These are phyloP conservation scores for Scutellaria baicalensis DNA, from an alignment of 257 asterid species.

Conservation along the genomic window DNA sequence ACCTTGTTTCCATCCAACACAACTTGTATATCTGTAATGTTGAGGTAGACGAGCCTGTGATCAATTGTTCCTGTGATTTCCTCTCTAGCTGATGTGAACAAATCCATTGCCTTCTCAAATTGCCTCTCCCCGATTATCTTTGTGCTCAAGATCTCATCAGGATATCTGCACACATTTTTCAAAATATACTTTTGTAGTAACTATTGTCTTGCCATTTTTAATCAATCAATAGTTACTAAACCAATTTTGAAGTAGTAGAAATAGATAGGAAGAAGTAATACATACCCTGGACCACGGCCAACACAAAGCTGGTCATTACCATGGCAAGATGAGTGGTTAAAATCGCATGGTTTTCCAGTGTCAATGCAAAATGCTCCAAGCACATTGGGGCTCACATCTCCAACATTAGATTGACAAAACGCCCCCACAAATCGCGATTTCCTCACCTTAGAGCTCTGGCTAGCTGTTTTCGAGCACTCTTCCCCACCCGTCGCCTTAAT, in stretches of 20 bases:
- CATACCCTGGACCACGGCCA: slow-evolving; percentile 61
- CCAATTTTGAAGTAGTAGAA: too few relatives aligned
- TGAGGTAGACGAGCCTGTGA: slow-evolving; percentile 33
- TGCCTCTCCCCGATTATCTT: slow-evolving; percentile 60
- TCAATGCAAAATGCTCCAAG: slow-evolving; percentile 56
- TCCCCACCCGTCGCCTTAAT: slow-evolving; percentile 48
- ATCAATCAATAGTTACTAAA: too few relatives aligned
- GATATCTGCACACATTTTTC: slow-evolving; percentile 26
- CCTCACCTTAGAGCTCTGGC: slow-evolving; percentile 49
- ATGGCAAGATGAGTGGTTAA: slow-evolving; percentile 54
- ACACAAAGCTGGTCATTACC: slow-evolving; percentile 55
- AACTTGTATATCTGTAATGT: slow-evolving; percentile 41
- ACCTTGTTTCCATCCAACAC: slow-evolving; percentile 31
- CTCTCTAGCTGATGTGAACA: slow-evolving; percentile 35
- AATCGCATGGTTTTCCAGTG: slow-evolving; percentile 53
- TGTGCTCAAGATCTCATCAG: slow-evolving; percentile 57
- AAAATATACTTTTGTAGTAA: too few relatives aligned
- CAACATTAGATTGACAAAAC: slow-evolving; percentile 62
- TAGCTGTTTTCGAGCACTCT: slow-evolving; percentile 27
- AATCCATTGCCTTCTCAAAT: slow-evolving; percentile 43
- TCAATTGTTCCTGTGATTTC: slow-evolving; percentile 51
- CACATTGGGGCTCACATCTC: slow-evolving; percentile 65
- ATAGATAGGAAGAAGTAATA: neutral
- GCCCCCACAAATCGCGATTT: slow-evolving; percentile 47
- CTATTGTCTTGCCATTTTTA: too few relatives aligned